Conservation (phyloP, 2,329 filamentous ascomycete species). For the Talaromyces amestolkiae region DNA sequence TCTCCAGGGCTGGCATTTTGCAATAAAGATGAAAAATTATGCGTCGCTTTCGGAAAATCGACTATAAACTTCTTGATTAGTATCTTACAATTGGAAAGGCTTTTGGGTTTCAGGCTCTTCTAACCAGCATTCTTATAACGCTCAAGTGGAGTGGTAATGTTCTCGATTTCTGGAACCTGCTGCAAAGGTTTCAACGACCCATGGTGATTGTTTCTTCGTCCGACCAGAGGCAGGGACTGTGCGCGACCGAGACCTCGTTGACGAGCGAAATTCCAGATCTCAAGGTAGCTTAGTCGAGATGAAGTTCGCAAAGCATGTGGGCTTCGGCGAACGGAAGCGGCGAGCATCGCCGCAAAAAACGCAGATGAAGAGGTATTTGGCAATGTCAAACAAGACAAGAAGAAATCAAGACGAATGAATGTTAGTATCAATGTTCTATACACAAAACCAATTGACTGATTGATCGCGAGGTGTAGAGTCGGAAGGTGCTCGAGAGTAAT, state of each 20-base stretch:
- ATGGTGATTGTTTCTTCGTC: slow-evolving; percentile 9
- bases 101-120: slow-evolving; percentile 15
- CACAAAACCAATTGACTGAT: background rate
- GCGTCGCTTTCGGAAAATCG: slow-evolving; percentile 46
- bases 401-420: background rate
- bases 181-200: slow-evolving; percentile 25
- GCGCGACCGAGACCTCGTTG: slow-evolving; percentile 18
- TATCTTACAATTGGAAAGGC: slow-evolving; percentile 1
- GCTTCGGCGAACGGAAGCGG: slow-evolving; percentile 24
- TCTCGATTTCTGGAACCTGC: slow-evolving; percentile 17
- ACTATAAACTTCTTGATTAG: slow-evolving; percentile 32
- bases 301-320: slow-evolving; percentile 27
- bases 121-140: slow-evolving; percentile 48
- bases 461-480: slow-evolving; percentile 14
- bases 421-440: background rate
- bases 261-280: slow-evolving; percentile 34
- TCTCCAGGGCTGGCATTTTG: slow-evolving; percentile 33
- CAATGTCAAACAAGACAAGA: background rate
- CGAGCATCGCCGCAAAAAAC: slow-evolving; percentile 19
- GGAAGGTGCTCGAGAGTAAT: slow-evolving; percentile 16
- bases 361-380: background rate
- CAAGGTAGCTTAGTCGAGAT: slow-evolving; percentile 35
- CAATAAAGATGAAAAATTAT: slow-evolving; percentile 39
- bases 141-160: slow-evolving; percentile 32
- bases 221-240: background rate